Conservation (phyloP, 371 early-diverging fungal species). For the Blakeslea trispora region DNA sequence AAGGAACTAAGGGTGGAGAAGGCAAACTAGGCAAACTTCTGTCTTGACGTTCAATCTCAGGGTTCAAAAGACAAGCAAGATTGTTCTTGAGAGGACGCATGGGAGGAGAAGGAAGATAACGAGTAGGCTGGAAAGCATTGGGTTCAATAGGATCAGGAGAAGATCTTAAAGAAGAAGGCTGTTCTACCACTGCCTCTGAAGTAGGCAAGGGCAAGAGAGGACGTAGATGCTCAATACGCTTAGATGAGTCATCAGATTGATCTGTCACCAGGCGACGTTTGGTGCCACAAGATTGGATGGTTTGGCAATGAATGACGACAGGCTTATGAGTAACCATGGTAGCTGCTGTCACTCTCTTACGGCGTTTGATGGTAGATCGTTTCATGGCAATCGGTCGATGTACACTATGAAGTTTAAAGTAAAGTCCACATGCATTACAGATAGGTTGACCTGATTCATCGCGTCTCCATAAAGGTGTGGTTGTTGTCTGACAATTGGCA, state of each 20-base stretch:
- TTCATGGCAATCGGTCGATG: constrained; percentile 63
- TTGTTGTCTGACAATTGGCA: constrained; percentile 72
- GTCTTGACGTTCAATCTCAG: constrained; percentile 23
- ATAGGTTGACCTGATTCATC: constrained; percentile 65
- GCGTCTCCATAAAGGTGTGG: constrained; percentile 86
- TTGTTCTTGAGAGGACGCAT: constrained; percentile 37
- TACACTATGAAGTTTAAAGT: constrained; percentile 69
- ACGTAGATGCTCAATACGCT: constrained; percentile 34
- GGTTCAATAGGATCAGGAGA: constrained; percentile 43
- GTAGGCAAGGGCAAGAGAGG: constrained; percentile 33
- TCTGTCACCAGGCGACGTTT: constrained; percentile 11
- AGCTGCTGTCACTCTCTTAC: constrained; percentile 46
- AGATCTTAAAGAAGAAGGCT: neutral
- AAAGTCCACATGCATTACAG: constrained; percentile 86
- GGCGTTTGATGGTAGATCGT: constrained; percentile 56
- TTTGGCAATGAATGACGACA: constrained; percentile 18
- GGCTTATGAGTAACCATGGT: constrained; percentile 18
- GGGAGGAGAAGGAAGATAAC: constrained; percentile 43
- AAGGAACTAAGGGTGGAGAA: constrained; percentile 39
- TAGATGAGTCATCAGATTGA: constrained; percentile 9
- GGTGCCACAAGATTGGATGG: neutral
- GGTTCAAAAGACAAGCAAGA: constrained; percentile 43
- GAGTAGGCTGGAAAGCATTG: constrained; percentile 32
- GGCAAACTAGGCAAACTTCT: constrained; percentile 36
- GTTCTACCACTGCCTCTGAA: too few species aligned